Conservation (phyloP, 2,329 filamentous ascomycete genomes). For the Taxawa tesnikishii region DNA sequence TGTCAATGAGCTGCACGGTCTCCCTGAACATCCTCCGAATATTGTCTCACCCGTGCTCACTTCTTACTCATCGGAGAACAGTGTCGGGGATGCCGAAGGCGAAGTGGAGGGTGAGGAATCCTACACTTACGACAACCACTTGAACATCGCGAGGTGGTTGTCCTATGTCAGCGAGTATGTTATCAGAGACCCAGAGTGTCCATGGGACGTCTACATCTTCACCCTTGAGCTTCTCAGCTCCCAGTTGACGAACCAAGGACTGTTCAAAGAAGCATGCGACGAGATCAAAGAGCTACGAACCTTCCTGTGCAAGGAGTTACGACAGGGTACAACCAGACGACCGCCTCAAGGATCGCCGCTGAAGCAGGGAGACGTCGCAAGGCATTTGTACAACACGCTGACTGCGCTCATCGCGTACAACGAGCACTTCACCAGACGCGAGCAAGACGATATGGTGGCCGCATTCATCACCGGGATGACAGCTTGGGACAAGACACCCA, state of each 20-base stretch:
- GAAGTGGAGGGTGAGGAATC: too few relatives aligned
- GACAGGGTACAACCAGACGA: constrained; percentile 64
- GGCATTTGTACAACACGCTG: constrained; percentile 76
- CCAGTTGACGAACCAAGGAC: constrained; percentile 78
- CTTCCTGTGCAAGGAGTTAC: constrained; percentile 72
- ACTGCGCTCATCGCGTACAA: constrained; percentile 88
- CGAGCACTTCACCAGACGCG: constrained; percentile 65
- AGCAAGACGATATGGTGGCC: constrained; percentile 81
- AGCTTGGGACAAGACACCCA: constrained; percentile 48
- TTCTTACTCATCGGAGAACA: constrained; percentile 18
- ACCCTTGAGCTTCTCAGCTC: constrained; percentile 74
- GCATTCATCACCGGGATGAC: constrained; percentile 73
- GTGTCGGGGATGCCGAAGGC: too few relatives aligned
- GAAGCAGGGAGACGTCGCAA: constrained; percentile 76
- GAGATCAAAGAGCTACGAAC: constrained; percentile 66
- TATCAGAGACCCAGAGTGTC: constrained; percentile 10
- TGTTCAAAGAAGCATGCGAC: constrained; percentile 63
- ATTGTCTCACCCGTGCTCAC: constrained; percentile 38
- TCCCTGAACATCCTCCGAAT: constrained; percentile 40
- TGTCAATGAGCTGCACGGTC: constrained; percentile 36
- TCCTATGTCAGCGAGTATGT: constrained; percentile 7
- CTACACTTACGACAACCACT: not conserved
- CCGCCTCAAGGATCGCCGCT: constrained; percentile 68
- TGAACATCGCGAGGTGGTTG: constrained; percentile 9
- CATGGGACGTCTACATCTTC: constrained; percentile 87